phyloP scores from a whole-genome alignment of 495 filamentous ascomycete species.

The Xylaria sp. region DNA sequence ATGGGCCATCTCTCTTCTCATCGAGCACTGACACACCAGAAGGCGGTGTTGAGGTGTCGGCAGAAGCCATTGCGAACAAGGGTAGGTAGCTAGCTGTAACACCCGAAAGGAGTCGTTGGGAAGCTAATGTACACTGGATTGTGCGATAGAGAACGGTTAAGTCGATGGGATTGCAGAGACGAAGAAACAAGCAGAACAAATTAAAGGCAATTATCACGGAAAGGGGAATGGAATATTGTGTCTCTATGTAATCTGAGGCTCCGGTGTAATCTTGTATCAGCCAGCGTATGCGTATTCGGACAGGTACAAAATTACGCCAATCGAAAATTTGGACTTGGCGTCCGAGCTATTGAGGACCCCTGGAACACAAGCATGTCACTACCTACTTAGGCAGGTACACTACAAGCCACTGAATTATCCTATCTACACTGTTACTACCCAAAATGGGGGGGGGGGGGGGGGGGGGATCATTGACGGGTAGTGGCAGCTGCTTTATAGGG shows the following conservation, averaged over 20 bases:
- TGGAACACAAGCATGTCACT: too few relatives aligned
- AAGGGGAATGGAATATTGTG: constrained; percentile 12
- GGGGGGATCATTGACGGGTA: too few relatives aligned
- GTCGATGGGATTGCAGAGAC: background rate
- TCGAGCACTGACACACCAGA: constrained; percentile 43
- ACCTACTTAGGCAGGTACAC: too few relatives aligned
- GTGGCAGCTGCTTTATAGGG: too few relatives aligned
- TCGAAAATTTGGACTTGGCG: background rate
- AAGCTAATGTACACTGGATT: background rate
- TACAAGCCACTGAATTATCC: too few relatives aligned
- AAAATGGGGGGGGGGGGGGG: too few relatives aligned
- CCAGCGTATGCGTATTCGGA: constrained; percentile 19
- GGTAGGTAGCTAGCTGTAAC: background rate
- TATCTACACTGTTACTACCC: too few relatives aligned
- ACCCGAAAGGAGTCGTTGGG: background rate
- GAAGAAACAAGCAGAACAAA: background rate
- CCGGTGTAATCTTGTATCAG: background rate
- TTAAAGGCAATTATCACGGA: background rate
- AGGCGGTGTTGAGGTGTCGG: constrained; percentile 25
- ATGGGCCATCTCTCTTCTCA: constrained; percentile 53
- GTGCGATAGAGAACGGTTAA: background rate
- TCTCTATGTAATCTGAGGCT: background rate
- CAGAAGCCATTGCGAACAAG: constrained; percentile 40
- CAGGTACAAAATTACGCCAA: constrained; percentile 1
- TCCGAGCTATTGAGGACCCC: background rate